phyloP scores from a whole-genome alignment of 257 asterid genomes.

The Haberlea rhodopensis region DNA sequence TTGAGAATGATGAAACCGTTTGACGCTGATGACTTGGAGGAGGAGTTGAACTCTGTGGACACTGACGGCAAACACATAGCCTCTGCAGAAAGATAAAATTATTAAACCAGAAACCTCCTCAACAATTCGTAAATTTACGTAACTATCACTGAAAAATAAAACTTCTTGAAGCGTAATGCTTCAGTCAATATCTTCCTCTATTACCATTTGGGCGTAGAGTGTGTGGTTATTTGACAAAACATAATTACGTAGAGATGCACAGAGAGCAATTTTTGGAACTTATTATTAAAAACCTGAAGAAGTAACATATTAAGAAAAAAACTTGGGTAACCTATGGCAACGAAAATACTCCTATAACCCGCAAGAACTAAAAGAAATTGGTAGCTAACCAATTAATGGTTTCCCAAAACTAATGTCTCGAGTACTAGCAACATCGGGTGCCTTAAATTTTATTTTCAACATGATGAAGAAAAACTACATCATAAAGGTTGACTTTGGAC shows the following conservation, averaged over 20 bases:
- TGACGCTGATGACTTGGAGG: slow-evolving; percentile 95
- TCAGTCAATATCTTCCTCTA: background rate
- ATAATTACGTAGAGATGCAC: background rate
- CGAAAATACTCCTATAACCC: background rate
- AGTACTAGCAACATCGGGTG: background rate
- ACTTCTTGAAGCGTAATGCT: slow-evolving; percentile 2
- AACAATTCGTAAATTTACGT: slow-evolving; percentile 20
- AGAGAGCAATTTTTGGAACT: background rate
- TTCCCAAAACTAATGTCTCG: background rate
- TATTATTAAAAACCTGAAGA: no score
- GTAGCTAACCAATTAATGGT: no score
- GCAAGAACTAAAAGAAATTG: background rate
- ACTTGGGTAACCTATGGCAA: background rate
- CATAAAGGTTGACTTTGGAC: background rate
- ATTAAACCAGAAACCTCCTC: slow-evolving; percentile 22
- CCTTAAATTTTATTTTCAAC: background rate
- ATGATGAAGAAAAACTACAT: background rate
- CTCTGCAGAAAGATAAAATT: slow-evolving; percentile 56
- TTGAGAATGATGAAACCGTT: slow-evolving; percentile 87
- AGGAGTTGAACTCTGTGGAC: slow-evolving; percentile 99
- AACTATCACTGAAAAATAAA: slow-evolving; percentile 5
- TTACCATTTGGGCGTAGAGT: background rate
- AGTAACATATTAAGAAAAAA: background rate
- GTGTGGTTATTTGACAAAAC: background rate
- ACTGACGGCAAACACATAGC: slow-evolving; percentile 96